Base-by-base conservation (phyloP, 176 grass and related monocot genomes). In the Echinochloa phyllopogon region DNA sequence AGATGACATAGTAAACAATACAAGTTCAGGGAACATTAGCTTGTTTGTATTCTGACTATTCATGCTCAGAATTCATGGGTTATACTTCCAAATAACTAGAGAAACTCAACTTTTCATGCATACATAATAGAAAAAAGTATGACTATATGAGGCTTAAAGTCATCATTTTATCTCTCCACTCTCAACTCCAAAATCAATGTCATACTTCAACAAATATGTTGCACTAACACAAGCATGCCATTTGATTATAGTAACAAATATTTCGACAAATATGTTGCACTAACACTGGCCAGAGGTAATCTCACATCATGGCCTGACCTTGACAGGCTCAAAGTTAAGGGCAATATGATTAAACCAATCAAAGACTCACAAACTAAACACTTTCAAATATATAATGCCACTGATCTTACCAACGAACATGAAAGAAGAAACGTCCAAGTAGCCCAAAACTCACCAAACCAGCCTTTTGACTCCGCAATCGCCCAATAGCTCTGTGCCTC, bases 401-500 rank as follows among this genome's bases (percentile, higher is more conserved):
- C 44, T 16, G 45, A 66, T 73, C 40, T 21, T 40, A 69, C 18
- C 29, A 64, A 70, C 20, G 11, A 15, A n/a, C 10, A 58, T 37
- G 6, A 69, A 39, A 51, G 11, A 85, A 79, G 10, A 37, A 75
- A 56, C 62, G 55, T 8, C 74, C 3, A 43, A 57, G 24, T 49
- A 65, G 56, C 5, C 3, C 10, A 25, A 84, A 86, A 83, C 74
- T 88, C 78, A 99, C 96, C 96, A 56, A 90, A 99, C 96, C 96
- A 99, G 72, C 86, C 81, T 85, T 92, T 76, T 0, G 91, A 96
- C 68, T 99, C 93, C 0, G 96, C 93, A 29, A 96, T 89, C 10
- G 86, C 69, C 93, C 93, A 99, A 72, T 99, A 99, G 87, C 96
- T 99, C 81, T 99, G 96, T 4, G 93, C 93, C 81, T 99, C 96